Percentiles rank a stretch among this genome's conserved stretches.
Evolutionary conservation across 495 filamentous ascomycete species (phyloP).

Genomic region (Penicillium mononematosum): DNA sequence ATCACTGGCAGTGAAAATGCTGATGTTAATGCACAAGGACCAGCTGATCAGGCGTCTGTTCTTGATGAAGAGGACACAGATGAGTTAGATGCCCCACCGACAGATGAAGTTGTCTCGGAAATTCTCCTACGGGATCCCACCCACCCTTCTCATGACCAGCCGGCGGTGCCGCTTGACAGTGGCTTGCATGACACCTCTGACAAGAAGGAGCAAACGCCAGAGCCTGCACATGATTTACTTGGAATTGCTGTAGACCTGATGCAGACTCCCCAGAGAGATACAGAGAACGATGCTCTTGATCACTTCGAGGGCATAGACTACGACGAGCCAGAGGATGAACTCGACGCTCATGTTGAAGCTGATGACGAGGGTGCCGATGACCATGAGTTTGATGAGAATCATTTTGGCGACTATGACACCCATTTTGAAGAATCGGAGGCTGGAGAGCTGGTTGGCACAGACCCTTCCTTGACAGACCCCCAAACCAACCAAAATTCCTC

Average conservation of each 20-base stretch:
- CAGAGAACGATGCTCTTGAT: conserved; percentile 21
- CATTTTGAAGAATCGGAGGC: conserved; percentile 21
- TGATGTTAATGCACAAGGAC: conserved; percentile 4
- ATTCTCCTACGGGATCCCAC: conserved; percentile 20
- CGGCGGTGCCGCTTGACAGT: conserved; percentile 19
- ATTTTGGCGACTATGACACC: conserved; percentile 21
- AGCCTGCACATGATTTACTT: conserved; percentile 34
- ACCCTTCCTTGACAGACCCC: conserved; percentile 22
- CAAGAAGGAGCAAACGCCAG: conserved; percentile 19
- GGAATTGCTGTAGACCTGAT: conserved; percentile 35
- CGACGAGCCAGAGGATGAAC: conserved; percentile 16
- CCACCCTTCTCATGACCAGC: conserved; percentile 16
- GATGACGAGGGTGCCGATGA: conserved; percentile 14
- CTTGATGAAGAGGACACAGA: conserved; percentile 18
- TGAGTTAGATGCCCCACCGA: conserved; percentile 20
- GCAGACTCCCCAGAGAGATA: conserved; percentile 25
- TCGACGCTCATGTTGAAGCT: neutral
- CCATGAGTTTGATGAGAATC: conserved; percentile 26
- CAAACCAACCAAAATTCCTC: conserved; percentile 20
- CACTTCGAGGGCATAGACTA: conserved; percentile 21
- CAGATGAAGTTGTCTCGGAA: conserved; percentile 23
- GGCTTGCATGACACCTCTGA: conserved; percentile 11
- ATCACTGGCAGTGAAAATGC: conserved; percentile 20
- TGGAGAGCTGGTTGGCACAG: conserved; percentile 25
- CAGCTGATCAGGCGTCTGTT: conserved; percentile 8